Evolutionary conservation across 257 asterid species (phyloP).

Genomic region (Dorcoceras hygrometricum): DNA sequence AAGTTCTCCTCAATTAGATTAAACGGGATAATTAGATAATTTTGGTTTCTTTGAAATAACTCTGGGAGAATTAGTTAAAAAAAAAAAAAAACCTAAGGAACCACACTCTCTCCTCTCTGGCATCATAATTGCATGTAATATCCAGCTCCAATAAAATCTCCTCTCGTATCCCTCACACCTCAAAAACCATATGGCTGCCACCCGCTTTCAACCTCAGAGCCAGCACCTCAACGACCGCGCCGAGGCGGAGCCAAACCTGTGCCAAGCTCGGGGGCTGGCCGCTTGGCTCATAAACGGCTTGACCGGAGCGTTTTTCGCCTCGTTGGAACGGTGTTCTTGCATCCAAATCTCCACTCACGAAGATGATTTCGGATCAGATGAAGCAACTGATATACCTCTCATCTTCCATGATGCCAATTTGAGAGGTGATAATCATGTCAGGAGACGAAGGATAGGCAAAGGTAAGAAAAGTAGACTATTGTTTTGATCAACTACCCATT

Average conservation of each 20-base stretch:
- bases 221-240: not conserved
- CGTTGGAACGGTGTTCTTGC: slow-evolving; percentile 53
- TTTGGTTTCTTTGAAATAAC: too few species aligned
- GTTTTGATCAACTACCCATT: not conserved
- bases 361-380: slow-evolving; percentile 35
- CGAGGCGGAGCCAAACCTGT: not conserved
- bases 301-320: slow-evolving; percentile 39
- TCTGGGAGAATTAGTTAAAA: too few species aligned
- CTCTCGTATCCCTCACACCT: not conserved
- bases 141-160: not conserved
- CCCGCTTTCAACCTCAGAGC: not conserved
- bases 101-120: not conserved
- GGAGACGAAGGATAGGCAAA: not conserved
- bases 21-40: too few species aligned
- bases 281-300: slow-evolving; percentile 39
- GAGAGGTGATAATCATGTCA: not conserved
- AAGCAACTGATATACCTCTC: not conserved
- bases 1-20: too few species aligned
- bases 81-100: too few species aligned
- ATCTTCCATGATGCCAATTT: not conserved
- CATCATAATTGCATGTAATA: not conserved
- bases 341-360: slow-evolving; percentile 38
- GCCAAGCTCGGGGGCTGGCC: slow-evolving; percentile 37
- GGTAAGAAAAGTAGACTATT: not conserved
- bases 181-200: not conserved